Evolutionary conservation across 345 rosid genomes (phyloP).

Genomic region (Carallia brachiata): DNA sequence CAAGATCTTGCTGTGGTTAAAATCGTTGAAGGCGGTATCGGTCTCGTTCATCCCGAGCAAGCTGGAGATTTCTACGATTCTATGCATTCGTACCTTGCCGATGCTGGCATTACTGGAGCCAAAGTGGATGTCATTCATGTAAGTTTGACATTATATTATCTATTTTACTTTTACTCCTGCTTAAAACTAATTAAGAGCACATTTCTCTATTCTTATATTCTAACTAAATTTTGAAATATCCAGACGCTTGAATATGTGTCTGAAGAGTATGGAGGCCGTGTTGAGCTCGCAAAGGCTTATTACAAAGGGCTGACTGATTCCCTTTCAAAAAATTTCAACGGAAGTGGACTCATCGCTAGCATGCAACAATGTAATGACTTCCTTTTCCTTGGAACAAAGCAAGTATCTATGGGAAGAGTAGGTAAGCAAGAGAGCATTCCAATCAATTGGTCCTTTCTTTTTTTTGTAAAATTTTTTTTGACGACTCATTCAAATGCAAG

Average conservation of each 20-base stretch:
- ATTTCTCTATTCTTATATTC: too few species aligned
- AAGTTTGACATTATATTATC: slow-evolving; percentile 19
- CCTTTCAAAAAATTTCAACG: slow-evolving; percentile 69
- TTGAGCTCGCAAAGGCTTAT: slow-evolving; percentile 68
- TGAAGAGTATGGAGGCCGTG: slow-evolving; percentile 82
- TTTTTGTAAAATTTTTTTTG: background rate
- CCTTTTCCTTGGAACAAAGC: slow-evolving; percentile 77
- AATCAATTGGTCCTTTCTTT: background rate
- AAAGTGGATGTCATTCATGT: slow-evolving; percentile 89
- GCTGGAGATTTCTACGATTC: slow-evolving; percentile 66
- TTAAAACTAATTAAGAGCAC: background rate
- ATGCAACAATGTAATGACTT: slow-evolving; percentile 96
- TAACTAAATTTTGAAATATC: background rate
- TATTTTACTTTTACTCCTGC: background rate
- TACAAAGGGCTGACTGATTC: slow-evolving; percentile 64
- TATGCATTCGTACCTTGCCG: slow-evolving; percentile 78
- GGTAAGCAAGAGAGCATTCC: slow-evolving; percentile 37
- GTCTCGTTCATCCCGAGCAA: slow-evolving; percentile 69
- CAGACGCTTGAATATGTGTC: slow-evolving; percentile 67
- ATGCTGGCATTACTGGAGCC: slow-evolving; percentile 65
- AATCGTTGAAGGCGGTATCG: slow-evolving; percentile 69
- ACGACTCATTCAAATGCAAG: background rate
- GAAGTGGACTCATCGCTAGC: slow-evolving; percentile 69
- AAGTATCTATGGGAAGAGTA: slow-evolving; percentile 85
- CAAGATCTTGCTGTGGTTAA: slow-evolving; percentile 73